Conservation (phyloP, 768 basidiomycete species). For the Macrolepiota fuliginosa region DNA sequence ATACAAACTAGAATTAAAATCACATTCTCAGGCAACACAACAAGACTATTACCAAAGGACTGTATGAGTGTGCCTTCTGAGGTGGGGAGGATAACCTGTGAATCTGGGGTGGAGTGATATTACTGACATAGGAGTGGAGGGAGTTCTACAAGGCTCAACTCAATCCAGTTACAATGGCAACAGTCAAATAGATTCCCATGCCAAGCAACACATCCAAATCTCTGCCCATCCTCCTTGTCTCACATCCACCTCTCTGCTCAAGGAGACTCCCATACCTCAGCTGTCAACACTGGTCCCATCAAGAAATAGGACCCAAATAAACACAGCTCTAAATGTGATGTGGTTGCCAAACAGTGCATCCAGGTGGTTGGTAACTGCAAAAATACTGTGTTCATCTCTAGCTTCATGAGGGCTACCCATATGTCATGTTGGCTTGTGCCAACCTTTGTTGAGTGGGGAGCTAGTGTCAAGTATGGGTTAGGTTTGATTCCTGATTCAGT, state of each 20-base stretch:
- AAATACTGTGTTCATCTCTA: conserved; percentile 59
- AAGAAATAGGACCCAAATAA: conserved; percentile 53
- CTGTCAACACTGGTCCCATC: conserved; percentile 56
- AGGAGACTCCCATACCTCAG: conserved; percentile 76
- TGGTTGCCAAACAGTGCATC: conserved; percentile 60
- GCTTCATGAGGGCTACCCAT: conserved; percentile 43
- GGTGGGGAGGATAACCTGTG: no score
- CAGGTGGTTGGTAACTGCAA: conserved; percentile 56
- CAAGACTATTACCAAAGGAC: no score
- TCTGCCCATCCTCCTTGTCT: conserved; percentile 77
- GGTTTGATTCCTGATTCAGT: conserved; percentile 35
- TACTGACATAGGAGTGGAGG: no score
- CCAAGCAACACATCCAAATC: conserved; percentile 59
- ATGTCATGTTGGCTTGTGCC: conserved; percentile 68
- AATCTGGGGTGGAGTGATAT: no score
- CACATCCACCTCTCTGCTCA: conserved; percentile 79
- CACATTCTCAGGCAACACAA: no score
- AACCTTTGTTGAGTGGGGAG: conserved; percentile 50
- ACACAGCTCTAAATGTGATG: conserved; percentile 54
- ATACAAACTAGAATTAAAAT: no score
- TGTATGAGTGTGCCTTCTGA: no score
- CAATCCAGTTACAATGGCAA: no score
- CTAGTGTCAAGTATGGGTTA: conserved; percentile 67
- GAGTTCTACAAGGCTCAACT: no score
- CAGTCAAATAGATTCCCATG: conserved; percentile 69